A percentile compares a stretch with the other conserved stretches of the same genome.
Evolutionary conservation across 108 stramenopile species (phyloP).

Genomic region (Mayamaea pseudoterrestris): DNA sequence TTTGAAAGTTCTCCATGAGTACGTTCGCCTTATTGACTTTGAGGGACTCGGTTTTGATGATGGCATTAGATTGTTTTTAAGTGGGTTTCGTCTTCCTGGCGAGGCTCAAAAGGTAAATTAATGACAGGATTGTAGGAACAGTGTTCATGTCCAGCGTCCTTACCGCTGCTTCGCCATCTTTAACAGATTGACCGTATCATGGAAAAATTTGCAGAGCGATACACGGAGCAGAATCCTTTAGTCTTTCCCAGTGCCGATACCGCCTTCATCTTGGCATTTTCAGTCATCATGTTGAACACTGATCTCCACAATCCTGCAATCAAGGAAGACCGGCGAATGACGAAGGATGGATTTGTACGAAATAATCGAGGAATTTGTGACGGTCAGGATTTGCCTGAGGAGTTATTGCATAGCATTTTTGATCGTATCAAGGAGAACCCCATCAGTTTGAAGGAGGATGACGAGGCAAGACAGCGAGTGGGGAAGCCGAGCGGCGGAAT

Average conservation of each 20-base stretch:
- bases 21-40: constrained; percentile 87
- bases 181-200: constrained; percentile 95
- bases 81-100: constrained; percentile 94
- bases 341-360: constrained; percentile 84
- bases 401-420: constrained; percentile 84
- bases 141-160: not conserved
- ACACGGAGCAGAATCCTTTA: constrained; percentile 70
- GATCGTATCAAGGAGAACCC: constrained; percentile 86
- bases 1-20: constrained; percentile 82
- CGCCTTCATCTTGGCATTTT: constrained; percentile 96
- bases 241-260: constrained; percentile 91
- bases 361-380: constrained; percentile 96
- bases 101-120: constrained; percentile 92
- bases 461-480: constrained; percentile 59
- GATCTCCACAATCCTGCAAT: constrained; percentile 97
- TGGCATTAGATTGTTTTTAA: constrained; percentile 91
- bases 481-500: no score
- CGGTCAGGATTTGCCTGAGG: constrained; percentile 86
- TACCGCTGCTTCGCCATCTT: not conserved
- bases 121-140: not conserved
- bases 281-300: constrained; percentile 98
- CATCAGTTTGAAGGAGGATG: constrained; percentile 96
- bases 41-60: constrained; percentile 82
- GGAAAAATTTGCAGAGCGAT: constrained; percentile 97
- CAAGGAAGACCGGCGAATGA: constrained; percentile 90